Evolutionary conservation across 176 grass and related monocot genomes (phyloP).

Genomic region (Eleusine coracana): DNA sequence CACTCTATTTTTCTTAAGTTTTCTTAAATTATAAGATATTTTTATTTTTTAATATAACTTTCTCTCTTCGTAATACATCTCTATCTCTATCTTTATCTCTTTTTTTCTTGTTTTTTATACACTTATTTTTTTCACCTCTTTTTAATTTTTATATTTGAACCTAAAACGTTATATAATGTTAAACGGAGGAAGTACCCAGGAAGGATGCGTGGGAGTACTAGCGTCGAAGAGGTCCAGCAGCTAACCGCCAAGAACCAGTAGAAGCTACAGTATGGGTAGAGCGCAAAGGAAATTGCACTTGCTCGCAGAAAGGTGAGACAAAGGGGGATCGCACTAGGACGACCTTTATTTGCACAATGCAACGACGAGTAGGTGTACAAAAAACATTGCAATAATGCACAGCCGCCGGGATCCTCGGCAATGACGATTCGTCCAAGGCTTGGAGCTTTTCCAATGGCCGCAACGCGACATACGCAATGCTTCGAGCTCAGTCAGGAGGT

Average conservation of each 20-base stretch:
- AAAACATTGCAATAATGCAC: background rate
- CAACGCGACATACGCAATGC: background rate
- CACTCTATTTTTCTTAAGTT: too few relatives aligned
- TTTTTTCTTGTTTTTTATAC: too few relatives aligned
- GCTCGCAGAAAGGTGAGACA: background rate
- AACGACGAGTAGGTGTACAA: background rate
- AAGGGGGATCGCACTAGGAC: background rate
- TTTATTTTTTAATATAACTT: too few relatives aligned
- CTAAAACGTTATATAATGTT: too few relatives aligned
- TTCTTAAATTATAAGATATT: too few relatives aligned
- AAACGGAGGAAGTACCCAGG: background rate
- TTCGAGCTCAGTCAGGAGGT: background rate
- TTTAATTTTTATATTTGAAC: too few relatives aligned
- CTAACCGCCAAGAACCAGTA: background rate
- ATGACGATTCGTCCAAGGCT: background rate
- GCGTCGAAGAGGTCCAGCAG: background rate
- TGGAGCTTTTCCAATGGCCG: background rate
- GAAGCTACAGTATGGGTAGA: slow-evolving; percentile 15
- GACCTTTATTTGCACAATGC: background rate
- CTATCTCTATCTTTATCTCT: background rate
- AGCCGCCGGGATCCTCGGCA: background rate
- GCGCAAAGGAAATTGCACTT: background rate
- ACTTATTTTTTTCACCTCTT: too few relatives aligned
- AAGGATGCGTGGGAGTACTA: background rate
- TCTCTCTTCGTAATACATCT: background rate